Evolutionary conservation across 495 filamentous ascomycete genomes (phyloP).

Genomic region (Aspergillus affinis): DNA sequence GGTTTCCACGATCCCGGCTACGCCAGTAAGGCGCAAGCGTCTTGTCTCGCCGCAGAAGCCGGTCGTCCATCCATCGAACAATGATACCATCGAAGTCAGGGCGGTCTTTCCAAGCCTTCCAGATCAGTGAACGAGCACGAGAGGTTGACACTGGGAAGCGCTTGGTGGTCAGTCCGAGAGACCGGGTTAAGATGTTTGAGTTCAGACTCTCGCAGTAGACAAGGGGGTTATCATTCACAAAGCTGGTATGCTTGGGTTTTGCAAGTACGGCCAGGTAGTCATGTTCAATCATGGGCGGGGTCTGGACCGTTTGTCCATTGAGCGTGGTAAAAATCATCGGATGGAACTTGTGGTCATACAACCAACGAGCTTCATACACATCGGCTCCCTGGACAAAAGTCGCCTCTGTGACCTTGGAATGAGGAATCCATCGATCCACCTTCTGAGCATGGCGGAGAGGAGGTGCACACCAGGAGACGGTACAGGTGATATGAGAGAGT

Average conservation of each 20-base stretch:
- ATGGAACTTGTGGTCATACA: slow-evolving; percentile 64
- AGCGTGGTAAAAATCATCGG: slow-evolving; percentile 58
- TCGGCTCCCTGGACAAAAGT: slow-evolving; percentile 55
- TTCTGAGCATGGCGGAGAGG: slow-evolving; percentile 52
- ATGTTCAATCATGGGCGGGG: slow-evolving; percentile 59
- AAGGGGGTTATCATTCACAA: slow-evolving; percentile 58
- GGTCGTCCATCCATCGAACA: slow-evolving; percentile 64
- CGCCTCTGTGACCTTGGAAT: slow-evolving; percentile 58
- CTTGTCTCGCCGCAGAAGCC: slow-evolving; percentile 54
- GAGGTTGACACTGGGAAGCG: slow-evolving; percentile 57
- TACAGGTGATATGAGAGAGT: slow-evolving; percentile 53
- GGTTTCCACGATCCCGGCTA: slow-evolving; percentile 53
- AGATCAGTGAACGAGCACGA: slow-evolving; percentile 58
- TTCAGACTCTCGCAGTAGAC: slow-evolving; percentile 49
- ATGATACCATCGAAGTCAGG: slow-evolving; percentile 60
- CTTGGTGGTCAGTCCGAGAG: slow-evolving; percentile 49
- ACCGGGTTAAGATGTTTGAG: slow-evolving; percentile 46
- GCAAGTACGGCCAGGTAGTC: slow-evolving; percentile 55
- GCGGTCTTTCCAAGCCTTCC: slow-evolving; percentile 63
- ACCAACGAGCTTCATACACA: slow-evolving; percentile 56
- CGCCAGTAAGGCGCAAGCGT: slow-evolving; percentile 59
- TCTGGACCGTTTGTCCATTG: slow-evolving; percentile 54
- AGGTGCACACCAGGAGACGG: slow-evolving; percentile 59
- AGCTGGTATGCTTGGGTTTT: slow-evolving; percentile 55
- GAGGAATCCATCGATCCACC: slow-evolving; percentile 58